Evolutionary conservation across 1,284 basidiomycete species (phyloP), one percentile per base, ranked within the genome.

Genomic region (Termitomyces sp.): DNA sequence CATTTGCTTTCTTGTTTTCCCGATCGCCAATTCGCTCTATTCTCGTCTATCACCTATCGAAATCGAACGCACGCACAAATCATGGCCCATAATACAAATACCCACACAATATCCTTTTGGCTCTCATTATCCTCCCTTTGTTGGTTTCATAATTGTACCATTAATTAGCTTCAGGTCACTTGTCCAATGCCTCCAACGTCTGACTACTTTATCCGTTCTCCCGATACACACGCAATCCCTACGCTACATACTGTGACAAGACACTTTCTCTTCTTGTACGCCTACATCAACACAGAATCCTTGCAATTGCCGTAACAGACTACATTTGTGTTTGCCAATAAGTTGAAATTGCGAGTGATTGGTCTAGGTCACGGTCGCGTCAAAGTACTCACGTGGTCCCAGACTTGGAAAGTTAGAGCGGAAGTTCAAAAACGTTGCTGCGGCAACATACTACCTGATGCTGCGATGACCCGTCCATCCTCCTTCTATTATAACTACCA

Each of bases 31-130:
- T 30, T 17, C 31, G 26, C 42, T 45, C 39, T 24, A 31, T 53
- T 45, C 48, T 56, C 46, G 54, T 44, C 54, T 58, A 43, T 53
- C 39, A 44, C 46, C 55, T 57, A 55, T 58, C 56, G 52, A 60
- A 59, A 58, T 53, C 58, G 56, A 34, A 52, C 55, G 53, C 56
- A 57, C 57, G 54, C 55, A 52, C 45, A 13, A 47, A 39, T 31
- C 43, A 41, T 30, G 34, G 19, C 50, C 24, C n/a, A 24, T 34
- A 51, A 24, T 34, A 51, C 26, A 53, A 15, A 55, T 51, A 50
- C 44, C 53, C 52, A 19, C 38, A 53, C 30, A 17, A 28, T 26
- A 26, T 43, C 34, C 40, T 49, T 48, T 41, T 49, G 31, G 31
- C 44, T 53, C 17, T 33, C 53, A 39, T 28, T 9, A 43, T 17